Percentiles rank a stretch among this genome's conserved stretches.
Evolutionary conservation across 352 stramenopile species (phyloP).

Genomic region (Pilasporangium apinafurcum): DNA sequence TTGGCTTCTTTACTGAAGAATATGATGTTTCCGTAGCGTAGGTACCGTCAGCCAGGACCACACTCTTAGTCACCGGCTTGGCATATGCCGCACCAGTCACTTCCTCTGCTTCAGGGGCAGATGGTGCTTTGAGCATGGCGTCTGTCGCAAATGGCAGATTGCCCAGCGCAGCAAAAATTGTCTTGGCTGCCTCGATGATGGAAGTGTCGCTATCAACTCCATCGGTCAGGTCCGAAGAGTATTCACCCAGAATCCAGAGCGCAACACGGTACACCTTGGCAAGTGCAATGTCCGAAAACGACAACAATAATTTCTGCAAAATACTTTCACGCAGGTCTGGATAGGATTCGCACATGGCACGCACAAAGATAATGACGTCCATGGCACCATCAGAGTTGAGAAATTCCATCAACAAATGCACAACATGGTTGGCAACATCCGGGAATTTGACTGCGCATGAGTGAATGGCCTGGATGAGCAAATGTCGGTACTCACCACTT

Average conservation of each 20-base stretch:
- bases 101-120: conserved; percentile 8
- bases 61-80: conserved; percentile 96
- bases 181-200: conserved; percentile 65
- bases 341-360: conserved; percentile 97
- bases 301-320: conserved; percentile 93
- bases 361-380: conserved; percentile 98
- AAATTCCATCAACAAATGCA: conserved; percentile 99
- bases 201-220: conserved; percentile 50
- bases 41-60: conserved; percentile 98
- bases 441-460: conserved; percentile 96
- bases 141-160: conserved; percentile 64
- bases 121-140: conserved; percentile 39
- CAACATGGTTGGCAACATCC: conserved; percentile 95
- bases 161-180: conserved; percentile 88
- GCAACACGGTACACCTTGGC: conserved; percentile 96
- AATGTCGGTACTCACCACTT: conserved; percentile 93
- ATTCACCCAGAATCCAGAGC: conserved; percentile 97
- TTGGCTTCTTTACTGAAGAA: conserved; percentile 31
- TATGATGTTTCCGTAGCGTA: conserved; percentile 98
- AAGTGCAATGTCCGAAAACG: conserved; percentile 91
- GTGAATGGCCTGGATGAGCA: conserved; percentile 99
- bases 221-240: conserved; percentile 51
- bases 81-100: conserved; percentile 42
- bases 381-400: conserved; percentile 95
- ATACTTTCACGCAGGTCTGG: conserved; percentile 90